These are phyloP conservation scores for Wickerhamomyces sp. DNA, from an alignment of 1,139 yeast genomes.

Conservation along the genomic window DNA sequence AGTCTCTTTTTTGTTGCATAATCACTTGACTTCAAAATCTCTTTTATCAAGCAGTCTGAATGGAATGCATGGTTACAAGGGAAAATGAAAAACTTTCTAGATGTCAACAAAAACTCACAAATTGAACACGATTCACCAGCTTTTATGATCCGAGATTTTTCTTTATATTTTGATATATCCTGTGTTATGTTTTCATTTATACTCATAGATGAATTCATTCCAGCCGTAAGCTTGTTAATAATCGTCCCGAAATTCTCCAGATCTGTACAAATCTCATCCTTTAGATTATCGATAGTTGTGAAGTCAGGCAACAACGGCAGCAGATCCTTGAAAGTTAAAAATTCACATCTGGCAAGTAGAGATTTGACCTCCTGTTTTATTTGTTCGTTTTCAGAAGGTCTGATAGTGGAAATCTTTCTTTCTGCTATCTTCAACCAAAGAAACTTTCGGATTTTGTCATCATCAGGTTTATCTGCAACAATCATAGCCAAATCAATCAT, in stretches of 20 bases:
- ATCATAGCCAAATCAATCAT: conserved; percentile 56
- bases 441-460: conserved; percentile 51
- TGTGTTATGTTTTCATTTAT: conserved; percentile 58
- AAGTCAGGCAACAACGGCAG: conserved; percentile 83
- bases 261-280: conserved; percentile 75
- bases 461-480: conserved; percentile 51
- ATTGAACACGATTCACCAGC: conserved; percentile 81
- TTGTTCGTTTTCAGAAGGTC: conserved; percentile 19
- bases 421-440: conserved; percentile 72
- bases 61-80: conserved; percentile 93
- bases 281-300: conserved; percentile 74
- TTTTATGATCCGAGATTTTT: conserved; percentile 54
- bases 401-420: conserved; percentile 40
- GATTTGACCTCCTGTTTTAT: conserved; percentile 30
- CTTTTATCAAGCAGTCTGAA: conserved; percentile 72
- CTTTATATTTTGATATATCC: conserved; percentile 49
- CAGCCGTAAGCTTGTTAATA: conserved; percentile 59
- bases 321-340: conserved; percentile 74
- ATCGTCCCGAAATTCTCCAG: conserved; percentile 66
- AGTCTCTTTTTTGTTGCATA: conserved; percentile 62
- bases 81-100: conserved; percentile 72
- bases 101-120: conserved; percentile 64
- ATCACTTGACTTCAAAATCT: conserved; percentile 58
- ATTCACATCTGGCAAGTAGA: conserved; percentile 46
- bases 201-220: conserved; percentile 69